These are phyloP conservation scores for Yamadazyma dendronema DNA, from an alignment of 1,139 yeast genomes.

Conservation along the genomic window DNA sequence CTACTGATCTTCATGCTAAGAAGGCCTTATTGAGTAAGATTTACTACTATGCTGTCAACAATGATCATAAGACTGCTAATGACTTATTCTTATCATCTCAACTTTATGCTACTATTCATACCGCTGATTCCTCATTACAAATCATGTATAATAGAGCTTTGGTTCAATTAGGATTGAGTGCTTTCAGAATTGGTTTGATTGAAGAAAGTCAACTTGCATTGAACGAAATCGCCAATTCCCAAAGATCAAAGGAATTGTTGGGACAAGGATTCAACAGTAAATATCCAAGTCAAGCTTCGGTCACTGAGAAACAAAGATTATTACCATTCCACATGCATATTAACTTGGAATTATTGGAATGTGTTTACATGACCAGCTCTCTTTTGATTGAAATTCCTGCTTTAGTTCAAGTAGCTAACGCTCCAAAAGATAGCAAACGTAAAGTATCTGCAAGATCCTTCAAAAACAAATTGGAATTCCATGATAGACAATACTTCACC, in stretches of 20 bases:
- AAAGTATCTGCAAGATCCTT: constrained; percentile 72
- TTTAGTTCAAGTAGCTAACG: constrained; percentile 49
- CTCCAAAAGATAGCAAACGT: constrained; percentile 53
- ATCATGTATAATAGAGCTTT: constrained; percentile 92
- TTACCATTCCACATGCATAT: constrained; percentile 99
- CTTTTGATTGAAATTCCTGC: constrained; percentile 89
- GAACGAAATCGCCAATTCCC: constrained; percentile 84
- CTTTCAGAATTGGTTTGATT: constrained; percentile 87
- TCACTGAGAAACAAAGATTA: constrained; percentile 74
- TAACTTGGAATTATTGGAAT: constrained; percentile 90
- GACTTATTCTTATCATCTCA: constrained; percentile 85
- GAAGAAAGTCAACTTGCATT: constrained; percentile 85
- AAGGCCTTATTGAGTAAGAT: constrained; percentile 84
- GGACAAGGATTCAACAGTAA: constrained; percentile 89
- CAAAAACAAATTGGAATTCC: constrained; percentile 88
- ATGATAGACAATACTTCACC: constrained; percentile 90
- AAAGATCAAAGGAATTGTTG: constrained; percentile 84
- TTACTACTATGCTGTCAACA: constrained; percentile 88
- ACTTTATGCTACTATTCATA: constrained; percentile 76
- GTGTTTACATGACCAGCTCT: constrained; percentile 89
- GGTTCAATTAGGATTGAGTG: constrained; percentile 93
- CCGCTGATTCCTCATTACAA: constrained; percentile 83
- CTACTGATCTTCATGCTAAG: constrained; percentile 68
- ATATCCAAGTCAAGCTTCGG: constrained; percentile 54
- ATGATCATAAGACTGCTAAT: constrained; percentile 79